Evolutionary conservation across 1,284 basidiomycete genomes (phyloP).

Genomic region (Porogramme epimiltina): DNA sequence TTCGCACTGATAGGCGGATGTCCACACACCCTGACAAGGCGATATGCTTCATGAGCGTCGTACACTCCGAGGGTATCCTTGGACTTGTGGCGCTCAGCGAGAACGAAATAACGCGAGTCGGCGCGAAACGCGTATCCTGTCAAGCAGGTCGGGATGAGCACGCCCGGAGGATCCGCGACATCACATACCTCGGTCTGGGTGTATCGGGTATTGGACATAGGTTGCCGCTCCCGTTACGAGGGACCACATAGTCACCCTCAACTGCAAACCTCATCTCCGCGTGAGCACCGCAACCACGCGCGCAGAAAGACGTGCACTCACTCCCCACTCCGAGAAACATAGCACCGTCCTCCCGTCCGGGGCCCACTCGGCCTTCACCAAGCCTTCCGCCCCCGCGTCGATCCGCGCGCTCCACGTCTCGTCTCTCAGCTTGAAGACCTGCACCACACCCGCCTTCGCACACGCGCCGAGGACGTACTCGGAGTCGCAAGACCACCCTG

Average conservation of each 20-base stretch:
- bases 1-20: background rate
- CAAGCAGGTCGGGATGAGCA: background rate
- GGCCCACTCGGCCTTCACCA: slow-evolving; percentile 84
- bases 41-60: slow-evolving; percentile 69
- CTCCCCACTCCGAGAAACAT: slow-evolving; percentile 89
- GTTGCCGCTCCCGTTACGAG: slow-evolving; percentile 67
- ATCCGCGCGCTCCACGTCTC: slow-evolving; percentile 74
- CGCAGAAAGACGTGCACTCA: slow-evolving; percentile 44
- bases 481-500: slow-evolving; percentile 83
- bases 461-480: slow-evolving; percentile 80
- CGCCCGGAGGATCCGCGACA: no score
- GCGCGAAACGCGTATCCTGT: slow-evolving; percentile 78
- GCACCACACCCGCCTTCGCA: slow-evolving; percentile 62
- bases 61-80: slow-evolving; percentile 86
- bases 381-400: slow-evolving; percentile 81
- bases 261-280: slow-evolving; percentile 43
- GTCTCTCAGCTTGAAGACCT: slow-evolving; percentile 73
- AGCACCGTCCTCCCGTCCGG: slow-evolving; percentile 77
- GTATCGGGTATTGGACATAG: slow-evolving; percentile 78
- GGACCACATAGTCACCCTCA: slow-evolving; percentile 82
- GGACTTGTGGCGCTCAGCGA: slow-evolving; percentile 84
- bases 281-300: background rate
- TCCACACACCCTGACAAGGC: slow-evolving; percentile 69
- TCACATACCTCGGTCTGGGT: slow-evolving; percentile 69
- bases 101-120: slow-evolving; percentile 78